Percentiles rank a stretch among this genome's conserved stretches.
These are phyloP conservation scores for Asterionellopsis glacialis DNA, from an alignment of 108 stramenopile species.

Conservation along the genomic window DNA sequence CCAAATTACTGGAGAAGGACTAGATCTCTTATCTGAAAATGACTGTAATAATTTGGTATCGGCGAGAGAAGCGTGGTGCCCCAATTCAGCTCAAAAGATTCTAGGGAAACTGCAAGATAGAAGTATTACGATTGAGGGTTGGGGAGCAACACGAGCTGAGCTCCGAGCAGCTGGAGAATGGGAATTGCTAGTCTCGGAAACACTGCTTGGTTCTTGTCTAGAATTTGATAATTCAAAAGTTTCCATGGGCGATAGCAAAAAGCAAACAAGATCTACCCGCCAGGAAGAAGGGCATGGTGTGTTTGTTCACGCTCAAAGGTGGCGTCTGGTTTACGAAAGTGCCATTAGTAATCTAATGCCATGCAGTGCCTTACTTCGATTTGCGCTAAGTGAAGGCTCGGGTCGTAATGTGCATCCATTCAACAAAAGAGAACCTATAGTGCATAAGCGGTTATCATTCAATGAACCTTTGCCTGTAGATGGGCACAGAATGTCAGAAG, in stretches of 20 bases:
- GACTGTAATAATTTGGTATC: neutral
- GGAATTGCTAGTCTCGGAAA: conserved; percentile 59
- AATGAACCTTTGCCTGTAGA: conserved; percentile 3
- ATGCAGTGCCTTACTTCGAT: conserved; percentile 58
- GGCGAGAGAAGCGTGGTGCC: conserved; percentile 29
- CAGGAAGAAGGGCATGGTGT: too few relatives aligned
- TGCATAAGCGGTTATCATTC: conserved; percentile 1
- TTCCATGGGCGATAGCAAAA: neutral
- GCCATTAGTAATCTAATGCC: conserved; percentile 60
- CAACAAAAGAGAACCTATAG: conserved; percentile 11
- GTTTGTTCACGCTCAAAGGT: conserved; percentile 5
- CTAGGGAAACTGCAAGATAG: conserved; percentile 30
- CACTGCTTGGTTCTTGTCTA: conserved; percentile 36
- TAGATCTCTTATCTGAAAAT: neutral
- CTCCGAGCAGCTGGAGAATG: conserved; percentile 71
- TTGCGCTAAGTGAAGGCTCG: conserved; percentile 31
- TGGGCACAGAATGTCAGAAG: neutral
- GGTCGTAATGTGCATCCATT: conserved; percentile 63
- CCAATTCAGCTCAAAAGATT: conserved; percentile 43
- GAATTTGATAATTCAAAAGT: conserved; percentile 7
- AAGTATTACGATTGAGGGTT: conserved; percentile 17
- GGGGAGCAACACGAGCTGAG: conserved; percentile 34
- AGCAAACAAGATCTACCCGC: neutral
- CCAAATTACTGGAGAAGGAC: too few relatives aligned
- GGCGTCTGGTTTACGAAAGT: conserved; percentile 37